Conservation (phyloP, 1,284 basidiomycete species). For the Marasmius tenuissimus region DNA sequence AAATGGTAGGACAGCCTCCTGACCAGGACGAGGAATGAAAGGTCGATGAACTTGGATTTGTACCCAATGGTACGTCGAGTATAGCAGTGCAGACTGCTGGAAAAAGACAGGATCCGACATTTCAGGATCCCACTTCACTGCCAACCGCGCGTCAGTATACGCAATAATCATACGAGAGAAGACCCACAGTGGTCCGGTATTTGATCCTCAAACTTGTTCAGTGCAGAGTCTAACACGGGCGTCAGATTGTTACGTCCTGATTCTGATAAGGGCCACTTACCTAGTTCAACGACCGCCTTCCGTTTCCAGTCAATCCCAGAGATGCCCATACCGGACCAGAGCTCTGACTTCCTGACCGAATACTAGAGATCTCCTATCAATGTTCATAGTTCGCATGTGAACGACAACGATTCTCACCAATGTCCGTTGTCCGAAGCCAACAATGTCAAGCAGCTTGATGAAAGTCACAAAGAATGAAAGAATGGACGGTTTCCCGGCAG, state of each 20-base stretch:
- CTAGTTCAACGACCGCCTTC: conserved; percentile 67
- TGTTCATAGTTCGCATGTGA: not conserved
- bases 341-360: conserved; percentile 68
- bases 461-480: conserved; percentile 52
- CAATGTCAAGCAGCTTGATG: conserved; percentile 58
- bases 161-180: not conserved
- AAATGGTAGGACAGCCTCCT: conserved; percentile 54
- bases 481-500: conserved; percentile 42
- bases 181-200: conserved; percentile 65
- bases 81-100: conserved; percentile 70
- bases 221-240: conserved; percentile 51
- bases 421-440: conserved; percentile 64
- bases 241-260: too few relatives aligned
- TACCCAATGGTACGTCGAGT: conserved; percentile 68
- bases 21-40: conserved; percentile 71
- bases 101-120: conserved; percentile 59
- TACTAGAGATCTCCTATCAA: conserved; percentile 43
- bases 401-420: conserved; percentile 40
- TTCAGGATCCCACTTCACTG: conserved; percentile 75
- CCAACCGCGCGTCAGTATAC: not conserved
- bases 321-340: conserved; percentile 48
- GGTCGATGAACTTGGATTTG: conserved; percentile 81
- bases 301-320: conserved; percentile 60
- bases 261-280: not conserved
- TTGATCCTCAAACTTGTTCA: conserved; percentile 76